These are phyloP conservation scores for Fragaria vesca DNA, from an alignment of 306 rosid species.

Conservation along the genomic window DNA sequence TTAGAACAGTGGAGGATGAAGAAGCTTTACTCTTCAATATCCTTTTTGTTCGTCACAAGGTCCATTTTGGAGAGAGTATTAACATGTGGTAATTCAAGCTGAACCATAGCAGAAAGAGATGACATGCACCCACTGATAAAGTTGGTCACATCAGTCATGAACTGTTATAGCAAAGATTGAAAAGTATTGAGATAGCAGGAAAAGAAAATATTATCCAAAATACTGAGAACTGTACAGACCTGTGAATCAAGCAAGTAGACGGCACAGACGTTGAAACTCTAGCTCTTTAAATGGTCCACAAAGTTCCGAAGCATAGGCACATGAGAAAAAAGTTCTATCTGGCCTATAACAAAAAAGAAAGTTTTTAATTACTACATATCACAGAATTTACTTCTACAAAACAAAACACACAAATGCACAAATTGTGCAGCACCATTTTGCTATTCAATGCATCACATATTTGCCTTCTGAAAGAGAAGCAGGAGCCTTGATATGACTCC, in stretches of 20 bases:
- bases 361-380: constrained; percentile 7
- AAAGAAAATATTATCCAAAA: not conserved
- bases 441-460: not conserved
- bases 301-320: constrained; percentile 77
- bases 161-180: constrained; percentile 37
- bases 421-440: not conserved
- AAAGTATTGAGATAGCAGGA: not conserved
- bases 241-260: constrained; percentile 94
- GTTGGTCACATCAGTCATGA: constrained; percentile 87
- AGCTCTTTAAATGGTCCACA: constrained; percentile 79
- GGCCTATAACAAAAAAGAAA: constrained; percentile 54
- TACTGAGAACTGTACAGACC: constrained; percentile 42
- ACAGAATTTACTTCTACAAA: not conserved
- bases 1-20: not conserved
- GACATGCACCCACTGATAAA: constrained; percentile 96
- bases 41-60: constrained; percentile 74
- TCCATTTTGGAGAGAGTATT: constrained; percentile 96
- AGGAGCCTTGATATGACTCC: not conserved
- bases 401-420: not conserved
- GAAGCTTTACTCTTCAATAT: constrained; percentile 61
- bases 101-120: constrained; percentile 80
- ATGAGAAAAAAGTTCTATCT: constrained; percentile 90
- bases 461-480: not conserved
- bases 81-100: constrained; percentile 87
- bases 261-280: constrained; percentile 77